A percentile compares a stretch with the other conserved stretches of the same genome.
These are phyloP conservation scores for Chaetomiaceae sp. DNA, from an alignment of 2,329 filamentous ascomycete species.

Conservation along the genomic window DNA sequence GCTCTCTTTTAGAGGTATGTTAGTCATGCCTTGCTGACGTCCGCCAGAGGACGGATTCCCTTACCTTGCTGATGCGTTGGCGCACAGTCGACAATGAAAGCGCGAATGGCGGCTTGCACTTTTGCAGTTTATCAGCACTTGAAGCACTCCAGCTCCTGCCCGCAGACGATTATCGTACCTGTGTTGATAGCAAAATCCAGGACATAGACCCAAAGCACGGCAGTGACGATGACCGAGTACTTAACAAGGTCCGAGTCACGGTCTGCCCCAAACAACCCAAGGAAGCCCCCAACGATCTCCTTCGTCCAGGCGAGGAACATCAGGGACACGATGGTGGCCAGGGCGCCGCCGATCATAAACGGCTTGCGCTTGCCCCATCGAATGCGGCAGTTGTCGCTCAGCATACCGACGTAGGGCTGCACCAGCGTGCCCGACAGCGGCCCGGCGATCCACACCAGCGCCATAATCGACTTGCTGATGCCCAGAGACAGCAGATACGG, in stretches of 20 bases:
- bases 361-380: slow-evolving; percentile 74
- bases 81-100: slow-evolving; percentile 89
- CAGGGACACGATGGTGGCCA: slow-evolving; percentile 61
- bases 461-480: slow-evolving; percentile 75
- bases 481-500: slow-evolving; percentile 75
- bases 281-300: slow-evolving; percentile 62
- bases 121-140: slow-evolving; percentile 12
- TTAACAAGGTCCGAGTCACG: slow-evolving; percentile 59
- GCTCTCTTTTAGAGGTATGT: slow-evolving; percentile 47
- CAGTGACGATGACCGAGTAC: slow-evolving; percentile 64
- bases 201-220: slow-evolving; percentile 81
- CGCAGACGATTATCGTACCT: slow-evolving; percentile 40
- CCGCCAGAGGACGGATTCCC: slow-evolving; percentile 4
- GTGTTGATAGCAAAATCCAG: slow-evolving; percentile 95
- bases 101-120: slow-evolving; percentile 86
- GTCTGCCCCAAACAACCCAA: slow-evolving; percentile 65
- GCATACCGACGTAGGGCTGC: slow-evolving; percentile 75
- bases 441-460: slow-evolving; percentile 78
- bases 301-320: slow-evolving; percentile 67
- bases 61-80: slow-evolving; percentile 78
- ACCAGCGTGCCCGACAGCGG: slow-evolving; percentile 72
- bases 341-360: slow-evolving; percentile 67
- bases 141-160: neutral
- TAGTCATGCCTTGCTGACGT: slow-evolving; percentile 1
- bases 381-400: slow-evolving; percentile 70